Conservation (phyloP, 257 asterid species). For the Oldenlandia corymbosa region DNA sequence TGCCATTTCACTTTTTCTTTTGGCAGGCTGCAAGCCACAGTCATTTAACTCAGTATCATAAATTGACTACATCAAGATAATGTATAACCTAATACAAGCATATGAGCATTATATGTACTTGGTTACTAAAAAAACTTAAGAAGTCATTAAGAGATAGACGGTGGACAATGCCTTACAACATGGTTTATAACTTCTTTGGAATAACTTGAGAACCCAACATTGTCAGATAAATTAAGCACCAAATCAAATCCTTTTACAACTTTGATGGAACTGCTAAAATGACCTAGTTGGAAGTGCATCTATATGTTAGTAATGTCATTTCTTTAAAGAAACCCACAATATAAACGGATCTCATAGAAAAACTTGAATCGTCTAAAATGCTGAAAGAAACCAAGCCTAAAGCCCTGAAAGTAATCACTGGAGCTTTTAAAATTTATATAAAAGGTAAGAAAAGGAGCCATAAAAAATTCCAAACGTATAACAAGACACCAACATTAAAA, state of each 20-base stretch:
- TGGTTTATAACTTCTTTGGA: not conserved
- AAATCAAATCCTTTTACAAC: not conserved
- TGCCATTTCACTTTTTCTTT: conserved; percentile 55
- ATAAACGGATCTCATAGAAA: not conserved
- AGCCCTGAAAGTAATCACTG: not conserved
- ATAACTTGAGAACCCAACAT: not conserved
- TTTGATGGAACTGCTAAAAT: not conserved
- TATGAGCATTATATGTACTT: not conserved
- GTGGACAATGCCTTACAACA: not conserved
- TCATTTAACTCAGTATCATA: conserved; percentile 13
- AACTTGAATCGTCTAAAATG: not conserved
- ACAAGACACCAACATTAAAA: not conserved
- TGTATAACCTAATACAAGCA: conserved; percentile 3
- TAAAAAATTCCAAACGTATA: not conserved
- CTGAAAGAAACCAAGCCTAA: not conserved
- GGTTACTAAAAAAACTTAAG: not conserved
- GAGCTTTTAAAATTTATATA: not conserved
- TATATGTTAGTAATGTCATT: not conserved
- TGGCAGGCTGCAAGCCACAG: conserved; percentile 42
- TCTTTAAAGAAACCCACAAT: not conserved
- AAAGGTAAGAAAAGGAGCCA: not conserved
- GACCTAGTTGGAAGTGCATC: not conserved
- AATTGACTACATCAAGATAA: conserved; percentile 5
- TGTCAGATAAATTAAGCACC: not conserved
- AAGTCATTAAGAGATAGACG: not conserved